Evolutionary conservation across 1,139 yeast genomes (phyloP), one percentile per base, ranked within the genome.

Genomic region (Debaryomycetaceae sp.): DNA sequence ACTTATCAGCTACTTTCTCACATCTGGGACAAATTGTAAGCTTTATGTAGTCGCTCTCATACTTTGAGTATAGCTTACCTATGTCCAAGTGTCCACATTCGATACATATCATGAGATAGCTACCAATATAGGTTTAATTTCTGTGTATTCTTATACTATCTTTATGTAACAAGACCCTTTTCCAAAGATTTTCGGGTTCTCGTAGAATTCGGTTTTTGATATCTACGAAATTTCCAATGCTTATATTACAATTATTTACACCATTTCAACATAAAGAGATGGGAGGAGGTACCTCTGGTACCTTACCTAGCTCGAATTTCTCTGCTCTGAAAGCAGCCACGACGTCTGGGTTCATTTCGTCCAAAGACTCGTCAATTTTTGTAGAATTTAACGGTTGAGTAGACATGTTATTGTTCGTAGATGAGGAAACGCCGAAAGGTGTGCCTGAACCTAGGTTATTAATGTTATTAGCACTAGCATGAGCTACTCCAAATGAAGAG

Each of bases 281-380:
- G 1, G 96, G 95, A 1, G 97, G 97, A 1, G 89, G 80, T 1
- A 78, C 53, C 45, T 87, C 96, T 0, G 97, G 97, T 1, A 89
- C 78, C 18, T 63, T 61, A 0, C 96, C 96, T 18, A 87, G 58
- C 13, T 61, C 59, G 52, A 88, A 89, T 3, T 47, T 41, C 0
- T 59, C 52, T 1, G 80, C 72, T 45, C 69, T 62, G 55, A 87
- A 89, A 15, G 77, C 77, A 5, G 60, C 65, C 9, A 68, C 43
- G 1, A 81, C 67, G 1, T 55, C 54, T 9, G 41, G 45, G 0
- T 67, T 59, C 7, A 61, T 40, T 5, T 42, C 48, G 18, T 41
- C 40, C n/a, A 44, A 26, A 15, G 36, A 8, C 11, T 14, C 19
- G 9, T 22, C 24, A 9, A 24, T 29, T 14, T 17, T 13, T 18